Base-by-base conservation (phyloP, 129 eudicot species). In the Rutidosis leptorrhynchoides region DNA sequence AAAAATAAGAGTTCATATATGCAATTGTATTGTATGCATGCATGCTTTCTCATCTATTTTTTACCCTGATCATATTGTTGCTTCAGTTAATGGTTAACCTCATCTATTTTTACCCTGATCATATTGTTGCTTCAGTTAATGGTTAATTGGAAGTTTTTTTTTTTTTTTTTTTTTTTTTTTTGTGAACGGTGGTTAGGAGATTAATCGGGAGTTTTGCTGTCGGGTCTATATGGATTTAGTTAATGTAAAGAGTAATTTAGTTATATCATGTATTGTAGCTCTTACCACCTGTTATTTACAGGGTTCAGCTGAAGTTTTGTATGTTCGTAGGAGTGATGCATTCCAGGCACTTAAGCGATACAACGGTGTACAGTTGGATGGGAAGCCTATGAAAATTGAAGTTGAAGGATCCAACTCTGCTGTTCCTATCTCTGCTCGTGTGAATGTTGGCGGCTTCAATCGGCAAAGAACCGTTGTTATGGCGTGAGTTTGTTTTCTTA, bases 261-360 rank as follows among this genome's bases (percentile, higher is more conserved):
- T 26, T 23, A 26, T 57, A 14, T 25, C 30, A 56, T 25, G 62
- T 25, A 53, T 24, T 21, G n/a, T 57, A 14, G 37, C 6, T 25
- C 33, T 57, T 57, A 57, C 19, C 16, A 30, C 43, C 22, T 33
- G 14, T 29, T 59, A 9, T 30, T 7, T 48, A 17, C 81, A 93
- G 98, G 98, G 98, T 23, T 79, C 95, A 15, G 95, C 96, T 70
- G 98, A 93, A 79, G 96, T 93, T 7, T 79, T 88, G 53, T 93
- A 75, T 73, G 73, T 84, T 28, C 77, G 95, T 65, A 78, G 92
- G 70, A 93, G 87, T 65, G 95, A 93, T 77, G 96, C 96, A 61
- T 80, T 85, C 65, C 85, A 84, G 69, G 98, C 98, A 5, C 32
- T 83, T 21, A 81, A 77, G 73, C 82, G 91, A 22, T 93, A 93